These are phyloP conservation scores for Lasiodiplodia gonubiensis DNA, from an alignment of 2,329 filamentous ascomycete species.

Conservation along the genomic window DNA sequence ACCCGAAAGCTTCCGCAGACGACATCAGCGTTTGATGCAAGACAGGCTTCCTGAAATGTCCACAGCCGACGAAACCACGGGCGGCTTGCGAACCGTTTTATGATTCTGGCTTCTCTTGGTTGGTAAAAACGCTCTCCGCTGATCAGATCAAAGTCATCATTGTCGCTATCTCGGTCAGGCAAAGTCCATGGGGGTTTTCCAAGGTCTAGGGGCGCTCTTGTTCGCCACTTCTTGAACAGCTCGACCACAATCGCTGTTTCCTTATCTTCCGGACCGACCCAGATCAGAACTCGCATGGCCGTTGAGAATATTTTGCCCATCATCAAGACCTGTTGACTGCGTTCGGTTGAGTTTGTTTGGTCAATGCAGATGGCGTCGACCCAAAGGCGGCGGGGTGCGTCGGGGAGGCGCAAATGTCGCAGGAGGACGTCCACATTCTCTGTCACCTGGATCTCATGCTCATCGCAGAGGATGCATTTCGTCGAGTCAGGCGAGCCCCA, in stretches of 20 bases:
- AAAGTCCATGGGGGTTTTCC: neutral
- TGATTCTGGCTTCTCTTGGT: neutral
- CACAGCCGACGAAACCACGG: neutral
- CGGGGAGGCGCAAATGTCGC: neutral
- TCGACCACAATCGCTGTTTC: neutral
- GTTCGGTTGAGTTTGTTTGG: neutral
- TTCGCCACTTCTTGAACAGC: too few relatives aligned
- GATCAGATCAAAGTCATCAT: too few relatives aligned
- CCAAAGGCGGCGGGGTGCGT: neutral
- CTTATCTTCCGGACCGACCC: neutral
- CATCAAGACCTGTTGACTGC: neutral
- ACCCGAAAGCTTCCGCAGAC: neutral
- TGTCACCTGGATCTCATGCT: neutral
- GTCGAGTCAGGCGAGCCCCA: neutral
- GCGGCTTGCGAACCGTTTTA: neutral
- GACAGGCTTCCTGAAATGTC: slow-evolving; percentile 1
- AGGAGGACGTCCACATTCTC: neutral
- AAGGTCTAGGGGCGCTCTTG: neutral
- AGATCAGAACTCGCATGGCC: neutral
- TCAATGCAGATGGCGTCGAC: neutral
- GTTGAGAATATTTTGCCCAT: neutral
- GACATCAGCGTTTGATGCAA: neutral
- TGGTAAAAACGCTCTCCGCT: neutral
- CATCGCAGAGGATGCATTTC: neutral
- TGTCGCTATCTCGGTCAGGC: too few relatives aligned